Evolutionary conservation across 2,329 filamentous ascomycete species (phyloP), one percentile per base, ranked within the genome.

Genomic region (Stemphylium vesicarium): DNA sequence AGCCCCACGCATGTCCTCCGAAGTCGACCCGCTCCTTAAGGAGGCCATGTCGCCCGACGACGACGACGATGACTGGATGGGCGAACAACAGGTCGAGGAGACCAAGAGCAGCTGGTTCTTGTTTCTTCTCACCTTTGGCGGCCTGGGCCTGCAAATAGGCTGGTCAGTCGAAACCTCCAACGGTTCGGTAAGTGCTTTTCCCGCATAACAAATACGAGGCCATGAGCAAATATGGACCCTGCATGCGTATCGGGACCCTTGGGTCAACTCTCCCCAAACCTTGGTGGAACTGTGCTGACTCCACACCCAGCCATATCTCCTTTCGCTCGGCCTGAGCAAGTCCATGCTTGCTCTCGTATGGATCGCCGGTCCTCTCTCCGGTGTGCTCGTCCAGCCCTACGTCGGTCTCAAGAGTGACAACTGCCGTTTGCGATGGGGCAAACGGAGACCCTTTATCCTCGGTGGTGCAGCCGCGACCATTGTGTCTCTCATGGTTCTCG

Each of bases 81-180:
- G 76, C 38, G 68, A 70, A 41, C 72, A 79, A 5, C 78, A 82
- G 58, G 75, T 78, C 13, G 80, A 92, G 67, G 81, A 84, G 56
- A 88, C 89, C 20, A 96, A 93, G 81, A 93, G 90, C 75, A 80
- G 88, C 40, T 92, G 88, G 87, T 96, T 96, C 75, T 81, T 98
- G 66, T 85, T 96, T 63, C 80, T 96, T 59, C 79, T 98, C 75
- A 96, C 94, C 6, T 81, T 97, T 58, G 88, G 90, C 71, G 90
- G 96, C 64, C 91, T 91, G 56, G 94, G 85, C 20, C 80, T 98
- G 59, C 94, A 98, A 78, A 90, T 98, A 64, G 92, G 94, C 24
- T 98, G 94, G 94, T 93, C 93, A 1, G 92, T 96, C 37, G 94
- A 98, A 76, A 82, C 96, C 37, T 96, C 92, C 49, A 94, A 96